Conservation (phyloP, 352 stramenopile genomes). For the Phytopythium delawarense region DNA sequence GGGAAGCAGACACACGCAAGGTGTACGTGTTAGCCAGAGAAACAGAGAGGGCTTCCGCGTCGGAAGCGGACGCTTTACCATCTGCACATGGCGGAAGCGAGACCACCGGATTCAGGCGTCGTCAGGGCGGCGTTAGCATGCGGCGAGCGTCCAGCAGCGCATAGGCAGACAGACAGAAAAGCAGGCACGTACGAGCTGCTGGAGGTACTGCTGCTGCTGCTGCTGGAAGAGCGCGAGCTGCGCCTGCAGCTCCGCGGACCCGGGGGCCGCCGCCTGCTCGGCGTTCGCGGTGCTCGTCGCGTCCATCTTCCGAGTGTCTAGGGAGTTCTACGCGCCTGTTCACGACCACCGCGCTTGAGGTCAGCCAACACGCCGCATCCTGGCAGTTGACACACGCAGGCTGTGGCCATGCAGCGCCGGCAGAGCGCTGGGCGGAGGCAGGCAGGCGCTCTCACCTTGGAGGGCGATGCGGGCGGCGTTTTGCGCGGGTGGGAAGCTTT, state of each 20-base stretch:
- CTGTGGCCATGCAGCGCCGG: too few species aligned
- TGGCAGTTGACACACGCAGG: background rate
- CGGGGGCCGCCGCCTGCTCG: slow-evolving; percentile 12
- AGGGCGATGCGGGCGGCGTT: too few species aligned
- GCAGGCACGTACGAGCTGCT: slow-evolving; percentile 34
- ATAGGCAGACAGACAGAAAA: background rate
- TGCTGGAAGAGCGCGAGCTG: slow-evolving; percentile 56
- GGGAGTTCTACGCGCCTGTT: background rate
- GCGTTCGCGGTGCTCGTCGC: slow-evolving; percentile 1
- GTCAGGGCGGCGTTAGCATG: background rate
- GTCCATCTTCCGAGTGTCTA: background rate
- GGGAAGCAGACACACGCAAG: background rate
- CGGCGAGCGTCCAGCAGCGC: background rate
- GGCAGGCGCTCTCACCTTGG: too few species aligned
- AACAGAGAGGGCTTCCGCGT: background rate
- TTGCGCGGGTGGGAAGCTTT: too few species aligned
- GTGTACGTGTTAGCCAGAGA: background rate
- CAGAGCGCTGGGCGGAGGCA: too few species aligned
- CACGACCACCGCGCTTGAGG: background rate
- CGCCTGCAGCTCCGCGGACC: slow-evolving; percentile 34
- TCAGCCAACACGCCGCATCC: background rate
- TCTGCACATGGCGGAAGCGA: slow-evolving; percentile 11
- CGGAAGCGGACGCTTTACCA: slow-evolving; percentile 18
- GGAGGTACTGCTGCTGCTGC: slow-evolving; percentile 58
- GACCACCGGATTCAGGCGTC: background rate